Base-by-base conservation (phyloP, 2,329 filamentous ascomycete species). In the Colletotrichum sp. region DNA sequence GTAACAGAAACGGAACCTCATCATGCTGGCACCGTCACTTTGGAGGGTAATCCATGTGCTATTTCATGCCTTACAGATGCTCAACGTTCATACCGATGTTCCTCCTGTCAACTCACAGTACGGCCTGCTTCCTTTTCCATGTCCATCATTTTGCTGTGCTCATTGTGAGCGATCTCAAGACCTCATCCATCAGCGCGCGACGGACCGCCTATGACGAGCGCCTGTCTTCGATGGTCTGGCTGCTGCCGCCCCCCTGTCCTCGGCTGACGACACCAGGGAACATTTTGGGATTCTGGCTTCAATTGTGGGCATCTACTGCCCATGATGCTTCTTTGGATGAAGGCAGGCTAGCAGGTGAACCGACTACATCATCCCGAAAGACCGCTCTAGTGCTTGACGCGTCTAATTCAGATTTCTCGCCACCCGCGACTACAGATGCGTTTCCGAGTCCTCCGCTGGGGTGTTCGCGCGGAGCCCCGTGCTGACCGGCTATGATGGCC, bases 221-320 rank as follows among this genome's bases (percentile, higher is more conserved):
- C 12, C 52, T 48, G 36, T 44, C 36, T n/a, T 70, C 48, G 55
- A 44, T 11, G 8, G n/a, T n/a, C 59, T 22, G 36, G n/a, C 30
- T 48, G 11, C 57, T 66, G 27, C 30, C 57, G n/a, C 70, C 48
- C 25, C 36, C 22, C 32, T 70, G 83, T 34, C 87, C 87, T 71
- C 89, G 85, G 19, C 88, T 87, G 60, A 95, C 89, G 36, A 96
- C 89, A 0, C 94, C 94, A 0, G 94, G 94, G 78, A 95, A 94
- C 77, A 95, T 91, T 77, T 88, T 90, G 13, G 93, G 94, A 82
- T 95, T 93, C 65, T 86, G 89, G 5, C 89, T 91, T 15, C 88
- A 90, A 13, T 91, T 81, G 78, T 91, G 88, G 71, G 86, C 80
- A 69, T 88, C 84, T 9, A 84, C 79, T 16, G 84, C 78, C 83